Evolutionary conservation across 1,139 yeast species (phyloP).

Genomic region (Candida mesenterica): DNA sequence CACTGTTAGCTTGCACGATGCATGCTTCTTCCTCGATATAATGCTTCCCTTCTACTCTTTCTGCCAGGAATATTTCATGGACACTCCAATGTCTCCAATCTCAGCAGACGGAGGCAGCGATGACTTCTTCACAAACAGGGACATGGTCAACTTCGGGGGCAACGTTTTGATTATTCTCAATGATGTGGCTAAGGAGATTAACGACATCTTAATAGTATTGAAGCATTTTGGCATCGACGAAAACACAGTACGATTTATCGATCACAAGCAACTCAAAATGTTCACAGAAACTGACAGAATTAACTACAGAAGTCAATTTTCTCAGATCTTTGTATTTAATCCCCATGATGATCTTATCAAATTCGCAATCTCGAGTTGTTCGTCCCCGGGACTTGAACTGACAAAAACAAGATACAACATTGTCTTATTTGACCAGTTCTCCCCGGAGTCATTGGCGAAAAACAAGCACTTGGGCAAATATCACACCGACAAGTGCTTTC

Average conservation of each 20-base stretch:
- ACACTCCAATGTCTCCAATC: conserved; percentile 6
- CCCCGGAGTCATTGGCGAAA: conserved; percentile 13
- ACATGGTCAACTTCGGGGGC: conserved; percentile 11
- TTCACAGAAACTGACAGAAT: conserved; percentile 14
- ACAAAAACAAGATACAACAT: conserved; percentile 27
- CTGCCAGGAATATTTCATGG: conserved; percentile 17
- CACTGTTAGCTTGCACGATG: conserved; percentile 37
- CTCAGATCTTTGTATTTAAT: conserved; percentile 22
- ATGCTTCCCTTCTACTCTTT: conserved; percentile 36
- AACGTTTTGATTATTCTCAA: conserved; percentile 29
- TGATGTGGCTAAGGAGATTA: conserved; percentile 30
- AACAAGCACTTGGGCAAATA: conserved; percentile 7
- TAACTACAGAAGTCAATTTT: conserved; percentile 17
- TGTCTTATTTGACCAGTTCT: conserved; percentile 22
- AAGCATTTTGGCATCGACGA: conserved; percentile 31
- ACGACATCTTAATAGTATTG: conserved; percentile 37
- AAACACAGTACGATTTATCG: conserved; percentile 28
- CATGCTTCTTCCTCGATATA: conserved; percentile 35
- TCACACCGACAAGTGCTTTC: conserved; percentile 25
- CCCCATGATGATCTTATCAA: conserved; percentile 14
- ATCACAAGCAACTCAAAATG: conserved; percentile 16
- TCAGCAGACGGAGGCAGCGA: not conserved
- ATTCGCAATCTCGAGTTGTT: conserved; percentile 22
- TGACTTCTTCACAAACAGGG: conserved; percentile 3
- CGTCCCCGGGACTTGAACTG: conserved; percentile 31